Base-by-base conservation (phyloP, 2,329 filamentous ascomycete genomes). In the Ceratocystis harringtonii region DNA sequence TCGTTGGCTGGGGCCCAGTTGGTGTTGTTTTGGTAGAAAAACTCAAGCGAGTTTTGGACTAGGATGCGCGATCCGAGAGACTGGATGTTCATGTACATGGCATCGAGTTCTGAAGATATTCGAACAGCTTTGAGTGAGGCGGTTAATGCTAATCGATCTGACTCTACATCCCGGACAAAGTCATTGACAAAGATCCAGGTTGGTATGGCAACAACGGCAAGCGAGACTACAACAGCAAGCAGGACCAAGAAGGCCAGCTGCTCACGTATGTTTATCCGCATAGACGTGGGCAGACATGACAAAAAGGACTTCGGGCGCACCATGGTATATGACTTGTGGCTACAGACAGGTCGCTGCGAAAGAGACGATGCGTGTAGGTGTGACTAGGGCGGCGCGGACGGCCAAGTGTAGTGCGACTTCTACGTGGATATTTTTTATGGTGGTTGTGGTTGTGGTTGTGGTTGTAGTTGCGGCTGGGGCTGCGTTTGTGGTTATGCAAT, bases 51-150 rank as follows among this genome's bases (percentile, higher is more conserved):
- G 17, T 76, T 66, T 70, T 87, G 84, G 19, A 87, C 74, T 25
- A 87, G 72, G 22, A 87, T 73, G 67, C 85, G 79, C 0, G 89
- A 91, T 5, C 86, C 79, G 57, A 94, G 86, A 65, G 87, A 86
- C 65, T 81, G 79, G 71, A 86, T 88, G 67, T 85, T 87, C 41
- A 88, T 88, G 75, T 91, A 84, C 69, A 95, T 84, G 63, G 96
- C 81, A 63, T 89, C 80, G 65, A 96, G 81, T 72, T 90, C 88
- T 63, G 89, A 87, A 5, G 87, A 80, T 68, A 96, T 81, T 72
- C 92, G 87, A 36, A 88, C 85, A 22, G 91, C 87, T 74, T 96
- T 96, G 72, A 96, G 84, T 2, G 88, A 91, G 5, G 92, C 92
- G 1, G 90, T 90, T 68, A 96, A 79, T 30, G 85, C 78, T 61